Conservation (phyloP, 2,329 filamentous ascomycete species). For the Pseudogymnoascus sp. region DNA sequence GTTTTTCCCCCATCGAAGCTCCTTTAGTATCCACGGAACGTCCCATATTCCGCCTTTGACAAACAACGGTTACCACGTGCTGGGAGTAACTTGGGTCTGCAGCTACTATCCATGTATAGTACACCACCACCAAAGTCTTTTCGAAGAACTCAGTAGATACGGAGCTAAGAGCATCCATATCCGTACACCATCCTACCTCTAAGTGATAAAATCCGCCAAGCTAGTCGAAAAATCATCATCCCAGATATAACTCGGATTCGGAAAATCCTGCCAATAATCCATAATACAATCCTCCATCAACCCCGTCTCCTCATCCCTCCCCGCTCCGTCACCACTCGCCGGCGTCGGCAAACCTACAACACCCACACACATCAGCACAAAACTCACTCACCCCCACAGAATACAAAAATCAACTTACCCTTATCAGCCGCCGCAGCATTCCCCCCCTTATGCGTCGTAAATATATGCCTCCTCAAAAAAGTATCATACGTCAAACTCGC, state of each 20-base stretch:
- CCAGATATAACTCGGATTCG: not conserved
- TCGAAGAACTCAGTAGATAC: too few species aligned
- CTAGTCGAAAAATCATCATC: not conserved
- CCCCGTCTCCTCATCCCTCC: not conserved
- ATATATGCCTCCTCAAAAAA: not conserved
- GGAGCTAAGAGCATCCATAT: too few species aligned
- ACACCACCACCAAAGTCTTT: too few species aligned
- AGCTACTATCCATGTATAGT: too few species aligned
- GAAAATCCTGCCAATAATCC: not conserved
- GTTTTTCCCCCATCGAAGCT: too few species aligned
- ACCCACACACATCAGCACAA: not conserved
- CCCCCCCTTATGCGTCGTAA: not conserved
- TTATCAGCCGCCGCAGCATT: not conserved
- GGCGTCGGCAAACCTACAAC: not conserved
- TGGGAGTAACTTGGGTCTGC: too few species aligned
- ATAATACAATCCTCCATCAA: not conserved
- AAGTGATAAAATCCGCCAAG: not conserved
- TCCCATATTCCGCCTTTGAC: not conserved
- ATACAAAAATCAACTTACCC: not conserved
- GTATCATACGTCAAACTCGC: conserved; percentile 7
- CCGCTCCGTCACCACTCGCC: not conserved
- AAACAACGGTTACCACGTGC: too few species aligned
- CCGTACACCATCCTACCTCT: not conserved
- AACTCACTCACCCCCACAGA: not conserved
- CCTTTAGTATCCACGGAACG: not conserved